Percentiles rank a stretch among this genome's conserved stretches.
Evolutionary conservation across 176 grass and related monocot species (phyloP).

Genomic region (Raddia distichophylla): DNA sequence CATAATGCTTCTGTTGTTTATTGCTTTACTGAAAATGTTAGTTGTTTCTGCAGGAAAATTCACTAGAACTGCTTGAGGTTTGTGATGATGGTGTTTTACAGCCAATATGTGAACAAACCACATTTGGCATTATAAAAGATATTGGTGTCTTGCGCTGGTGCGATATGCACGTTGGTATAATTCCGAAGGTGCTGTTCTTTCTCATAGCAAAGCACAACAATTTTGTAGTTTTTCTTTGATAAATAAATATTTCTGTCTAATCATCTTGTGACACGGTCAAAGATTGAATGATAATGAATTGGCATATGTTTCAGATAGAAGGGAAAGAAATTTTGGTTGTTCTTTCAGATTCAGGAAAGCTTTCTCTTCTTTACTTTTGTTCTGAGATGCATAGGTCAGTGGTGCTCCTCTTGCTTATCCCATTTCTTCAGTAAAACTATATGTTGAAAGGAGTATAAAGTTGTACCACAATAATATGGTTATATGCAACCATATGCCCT

Average conservation of each 20-base stretch:
- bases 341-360: slow-evolving; percentile 97
- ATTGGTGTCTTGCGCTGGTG: slow-evolving; percentile 76
- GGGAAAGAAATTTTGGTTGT: slow-evolving; percentile 86
- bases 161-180: slow-evolving; percentile 40
- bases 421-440: not conserved
- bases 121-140: slow-evolving; percentile 95
- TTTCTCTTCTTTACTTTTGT: slow-evolving; percentile 89
- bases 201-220: not conserved
- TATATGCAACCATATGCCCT: not conserved
- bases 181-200: slow-evolving; percentile 59
- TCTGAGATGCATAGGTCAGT: slow-evolving; percentile 91
- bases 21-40: slow-evolving; percentile 24
- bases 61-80: slow-evolving; percentile 78
- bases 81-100: slow-evolving; percentile 80
- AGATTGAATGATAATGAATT: slow-evolving; percentile 27
- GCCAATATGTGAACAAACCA: slow-evolving; percentile 86
- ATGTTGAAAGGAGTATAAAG: slow-evolving; percentile 10
- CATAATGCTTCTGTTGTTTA: slow-evolving; percentile 15
- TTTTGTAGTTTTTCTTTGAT: slow-evolving; percentile 22
- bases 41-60: slow-evolving; percentile 74
- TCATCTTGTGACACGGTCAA: not conserved
- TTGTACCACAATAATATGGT: slow-evolving; percentile 17
- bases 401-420: slow-evolving; percentile 30
- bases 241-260: not conserved
- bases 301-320: slow-evolving; percentile 61